Percentiles rank a stretch among this genome's conserved stretches.
phyloP scores from a whole-genome alignment of 768 basidiomycete genomes.

The Goffeauzyma gilvescens region DNA sequence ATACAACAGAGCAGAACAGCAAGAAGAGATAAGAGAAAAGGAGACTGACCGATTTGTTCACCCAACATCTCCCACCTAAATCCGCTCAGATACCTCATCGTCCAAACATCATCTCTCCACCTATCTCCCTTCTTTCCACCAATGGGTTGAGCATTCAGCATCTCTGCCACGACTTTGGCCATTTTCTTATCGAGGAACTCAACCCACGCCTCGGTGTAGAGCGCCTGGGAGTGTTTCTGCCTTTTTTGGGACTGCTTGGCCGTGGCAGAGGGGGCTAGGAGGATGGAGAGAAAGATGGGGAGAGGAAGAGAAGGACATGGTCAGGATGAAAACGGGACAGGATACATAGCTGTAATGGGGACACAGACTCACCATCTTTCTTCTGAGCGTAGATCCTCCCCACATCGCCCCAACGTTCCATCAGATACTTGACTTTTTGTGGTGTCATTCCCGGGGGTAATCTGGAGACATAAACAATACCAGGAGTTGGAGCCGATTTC shows the following conservation, averaged over 20 bases:
- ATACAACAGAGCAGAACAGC: no score
- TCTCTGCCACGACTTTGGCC: slow-evolving; percentile 71
- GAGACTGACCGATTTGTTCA: slow-evolving; percentile 77
- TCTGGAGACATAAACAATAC: slow-evolving; percentile 82
- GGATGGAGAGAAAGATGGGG: no score
- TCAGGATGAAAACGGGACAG: background rate
- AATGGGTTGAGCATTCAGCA: slow-evolving; percentile 89
- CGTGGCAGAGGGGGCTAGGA: slow-evolving; percentile 1
- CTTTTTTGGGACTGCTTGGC: slow-evolving; percentile 33
- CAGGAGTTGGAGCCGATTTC: slow-evolving; percentile 34
- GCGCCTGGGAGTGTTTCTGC: slow-evolving; percentile 70
- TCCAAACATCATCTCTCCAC: slow-evolving; percentile 97
- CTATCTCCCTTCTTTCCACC: slow-evolving; percentile 39
- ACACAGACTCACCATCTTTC: slow-evolving; percentile 51
- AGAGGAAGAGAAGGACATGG: background rate
- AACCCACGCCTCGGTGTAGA: slow-evolving; percentile 94
- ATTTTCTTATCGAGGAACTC: slow-evolving; percentile 90
- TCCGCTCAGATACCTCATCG: slow-evolving; percentile 92
- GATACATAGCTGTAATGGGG: background rate
- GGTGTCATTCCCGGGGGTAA: slow-evolving; percentile 98
- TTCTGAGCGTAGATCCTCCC: slow-evolving; percentile 78
- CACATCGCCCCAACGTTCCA: slow-evolving; percentile 73
- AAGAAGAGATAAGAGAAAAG: background rate
- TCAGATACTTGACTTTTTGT: slow-evolving; percentile 79
- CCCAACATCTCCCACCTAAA: slow-evolving; percentile 99